A percentile compares a stretch with the other conserved stretches of the same genome.
Conservation (phyloP, 768 basidiomycete genomes). For the Tricholoma saponaceum region DNA sequence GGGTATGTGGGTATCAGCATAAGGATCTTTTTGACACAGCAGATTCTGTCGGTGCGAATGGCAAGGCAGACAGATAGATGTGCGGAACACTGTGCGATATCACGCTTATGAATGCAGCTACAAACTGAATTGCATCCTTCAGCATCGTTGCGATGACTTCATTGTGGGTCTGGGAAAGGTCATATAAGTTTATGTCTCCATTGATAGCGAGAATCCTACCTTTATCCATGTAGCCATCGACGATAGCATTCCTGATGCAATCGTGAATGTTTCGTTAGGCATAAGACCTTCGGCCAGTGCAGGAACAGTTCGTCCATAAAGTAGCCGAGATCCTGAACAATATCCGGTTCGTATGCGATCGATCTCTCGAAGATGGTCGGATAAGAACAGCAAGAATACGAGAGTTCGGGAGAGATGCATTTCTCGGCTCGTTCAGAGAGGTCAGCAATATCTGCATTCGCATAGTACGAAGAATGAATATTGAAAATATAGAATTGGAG, state of each 20-base stretch:
- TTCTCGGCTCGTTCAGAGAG: constrained; percentile 15
- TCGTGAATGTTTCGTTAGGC: constrained; percentile 16
- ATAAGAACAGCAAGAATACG: constrained; percentile 30
- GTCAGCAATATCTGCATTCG: constrained; percentile 22
- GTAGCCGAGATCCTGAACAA: constrained; percentile 12
- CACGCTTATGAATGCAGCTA: background rate
- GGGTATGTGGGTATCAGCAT: background rate
- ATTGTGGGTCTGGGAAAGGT: background rate
- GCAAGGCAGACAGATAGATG: background rate
- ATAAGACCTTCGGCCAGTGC: constrained; percentile 30
- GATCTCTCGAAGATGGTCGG: constrained; percentile 18
- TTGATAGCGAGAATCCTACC: constrained; percentile 5
- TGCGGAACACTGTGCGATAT: constrained; percentile 6
- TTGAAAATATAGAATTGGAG: constrained; percentile 33
- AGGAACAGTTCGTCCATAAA: constrained; percentile 21
- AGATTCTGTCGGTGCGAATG: constrained; percentile 4
- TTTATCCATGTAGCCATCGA: constrained; percentile 6
- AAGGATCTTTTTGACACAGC: background rate
- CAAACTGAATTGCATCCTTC: background rate
- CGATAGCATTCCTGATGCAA: background rate
- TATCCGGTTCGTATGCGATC: background rate
- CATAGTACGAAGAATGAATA: constrained; percentile 24
- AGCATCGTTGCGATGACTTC: background rate
- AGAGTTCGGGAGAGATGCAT: constrained; percentile 20
- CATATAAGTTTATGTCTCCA: background rate